Base-by-base conservation (phyloP, 768 basidiomycete species). In the Lactarius pseudohatsudake region DNA sequence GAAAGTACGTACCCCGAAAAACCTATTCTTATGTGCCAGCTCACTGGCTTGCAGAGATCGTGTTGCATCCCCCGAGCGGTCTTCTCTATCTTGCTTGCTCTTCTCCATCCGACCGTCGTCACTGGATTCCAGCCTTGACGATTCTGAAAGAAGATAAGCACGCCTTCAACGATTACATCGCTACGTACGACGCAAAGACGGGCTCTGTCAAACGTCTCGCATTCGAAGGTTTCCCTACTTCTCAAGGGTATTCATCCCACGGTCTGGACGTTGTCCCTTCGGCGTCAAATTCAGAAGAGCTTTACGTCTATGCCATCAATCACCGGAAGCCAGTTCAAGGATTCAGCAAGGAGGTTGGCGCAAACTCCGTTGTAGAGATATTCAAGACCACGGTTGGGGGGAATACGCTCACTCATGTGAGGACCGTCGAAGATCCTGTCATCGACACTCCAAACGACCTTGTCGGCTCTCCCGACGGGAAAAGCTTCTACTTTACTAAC, bases 281-380 rank as follows among this genome's bases (percentile, higher is more conserved):
- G 8, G 70, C 77, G 1, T 69, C 77, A 3, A 76, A 86, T 63
- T 78, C 83, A 4, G 75, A 78, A 13, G 74, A 81, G 57, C 79
- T 90, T 10, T 89, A 82, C 68, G 77, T 91, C 18, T 91, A 89
- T 71, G 77, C 88, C n/a, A 78, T 91, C 69, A 91, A 91, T 72
- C 89, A 91, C 73, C 84, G 87, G 36, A 78, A 76, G 22, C 89
- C 88, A 0, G 64, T 78, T 2, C 74, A 74, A 18, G 78, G 75
- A 15, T 72, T 77, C 28, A 75, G 83, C 1, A 70, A 64, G 7
- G 69, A 72, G 16, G 79, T 82, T 6, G 91, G 90, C n/a, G 88
- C 90, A 1, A 86, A 91, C 72, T 89, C 89, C 1, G 82, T 79
- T 61, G 77, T 92, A 28, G 90, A 92, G 72, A 79, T 92, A 26